Conservation (phyloP, 2,329 filamentous ascomycete genomes). For the Monosporascus sp. region DNA sequence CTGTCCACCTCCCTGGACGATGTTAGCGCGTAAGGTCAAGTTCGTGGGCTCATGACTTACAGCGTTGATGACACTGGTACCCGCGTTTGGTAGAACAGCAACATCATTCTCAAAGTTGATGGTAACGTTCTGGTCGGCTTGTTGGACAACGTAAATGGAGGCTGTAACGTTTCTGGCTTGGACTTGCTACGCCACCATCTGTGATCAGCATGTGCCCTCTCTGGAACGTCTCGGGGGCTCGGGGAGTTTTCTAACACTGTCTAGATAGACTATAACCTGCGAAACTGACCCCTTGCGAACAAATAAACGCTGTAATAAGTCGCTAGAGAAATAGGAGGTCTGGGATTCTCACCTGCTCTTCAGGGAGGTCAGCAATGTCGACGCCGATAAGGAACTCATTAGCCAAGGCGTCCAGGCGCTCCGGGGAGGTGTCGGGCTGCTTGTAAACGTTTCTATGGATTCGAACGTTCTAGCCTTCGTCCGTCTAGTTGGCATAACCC, state of each 20-base stretch:
- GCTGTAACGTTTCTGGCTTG: slow-evolving; percentile 71
- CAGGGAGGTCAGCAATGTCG: slow-evolving; percentile 53
- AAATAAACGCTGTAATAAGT: no score
- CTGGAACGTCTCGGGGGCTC: no score
- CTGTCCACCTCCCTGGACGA: slow-evolving; percentile 44
- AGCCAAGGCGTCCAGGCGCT: slow-evolving; percentile 63
- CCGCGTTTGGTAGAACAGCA: slow-evolving; percentile 45
- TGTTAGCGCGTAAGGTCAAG: slow-evolving; percentile 2
- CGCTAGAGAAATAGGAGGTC: no score
- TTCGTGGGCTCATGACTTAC: slow-evolving; percentile 3
- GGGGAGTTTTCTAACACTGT: no score
- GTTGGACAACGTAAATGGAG: slow-evolving; percentile 72
- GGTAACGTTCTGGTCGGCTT: slow-evolving; percentile 57
- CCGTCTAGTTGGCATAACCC: slow-evolving; percentile 71
- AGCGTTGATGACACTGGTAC: slow-evolving; percentile 46
- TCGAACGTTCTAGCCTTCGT: slow-evolving; percentile 70
- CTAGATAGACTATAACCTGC: no score
- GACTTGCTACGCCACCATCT: slow-evolving; percentile 43
- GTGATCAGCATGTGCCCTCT: no score
- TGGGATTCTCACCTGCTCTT: no score
- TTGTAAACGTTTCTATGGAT: slow-evolving; percentile 82
- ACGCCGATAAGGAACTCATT: slow-evolving; percentile 66
- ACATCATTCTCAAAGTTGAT: slow-evolving; percentile 51
- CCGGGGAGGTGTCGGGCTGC: slow-evolving; percentile 61
- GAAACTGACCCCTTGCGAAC: no score